Evolutionary conservation across 192 early-diverging fungal species (phyloP), one percentile per base, ranked within the genome.

Genomic region (Phlyctochytrium planicorne): DNA sequence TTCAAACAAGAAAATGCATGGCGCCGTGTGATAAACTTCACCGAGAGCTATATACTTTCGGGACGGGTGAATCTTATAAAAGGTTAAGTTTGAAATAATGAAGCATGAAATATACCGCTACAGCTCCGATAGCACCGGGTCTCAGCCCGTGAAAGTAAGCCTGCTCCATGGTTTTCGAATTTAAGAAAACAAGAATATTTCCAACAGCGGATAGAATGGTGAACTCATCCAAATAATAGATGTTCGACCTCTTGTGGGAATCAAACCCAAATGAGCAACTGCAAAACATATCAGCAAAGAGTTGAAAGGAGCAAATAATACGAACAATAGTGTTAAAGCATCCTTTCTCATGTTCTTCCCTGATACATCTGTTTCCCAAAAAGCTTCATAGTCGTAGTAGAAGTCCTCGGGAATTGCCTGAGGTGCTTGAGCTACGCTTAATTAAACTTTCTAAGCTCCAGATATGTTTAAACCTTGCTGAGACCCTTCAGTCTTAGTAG

Each of bases 1-100:
- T 64, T 72, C 65, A 65, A 79, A 83, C 17, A 88, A 74, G 64
- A 83, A 88, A 57, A 88, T 88, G 59, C 77, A 75, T 31, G 86
- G 86, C 12, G 35, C 40, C 2, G 52, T 30, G 24, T 73, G 61
- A 64, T 63, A 76, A 6, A 62, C 69, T 78, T 88, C 86, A 0
- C 67, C 86, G 27, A 87, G 61, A 0, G 84, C 84, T 59, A 87
- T 75, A 60, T 66, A 87, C 17, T 66, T 67, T 29, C 72, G 66
- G 2, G 76, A 63, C 29, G 82, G 82, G 75, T 88, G 84, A 0
- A 85, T 77, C 80, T 80, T 20, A 2, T 14, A 50, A n/a, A n/a
- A n/a, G n/a, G n/a, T n/a, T n/a, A n/a, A n/a, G n/a, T n/a, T n/a
- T n/a, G n/a, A n/a, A n/a, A n/a, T n/a, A n/a, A n/a, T n/a, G n/a